Base-by-base conservation (phyloP, 495 filamentous ascomycete species). In the Clavariopsis aquatica region DNA sequence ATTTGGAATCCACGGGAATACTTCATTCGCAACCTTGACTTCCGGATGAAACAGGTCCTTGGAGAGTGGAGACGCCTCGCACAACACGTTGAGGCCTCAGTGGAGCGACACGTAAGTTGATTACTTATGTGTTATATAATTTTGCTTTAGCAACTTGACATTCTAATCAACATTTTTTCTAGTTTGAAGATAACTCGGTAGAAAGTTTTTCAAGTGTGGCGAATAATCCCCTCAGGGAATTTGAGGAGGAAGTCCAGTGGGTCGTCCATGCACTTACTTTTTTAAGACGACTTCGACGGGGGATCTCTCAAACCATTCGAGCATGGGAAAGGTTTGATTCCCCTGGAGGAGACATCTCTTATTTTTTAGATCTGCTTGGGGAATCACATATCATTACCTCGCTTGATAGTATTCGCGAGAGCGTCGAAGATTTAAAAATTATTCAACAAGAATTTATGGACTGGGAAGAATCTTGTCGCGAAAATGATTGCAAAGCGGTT, bases 1-100 rank as follows among this genome's bases (percentile, higher is more conserved):
- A 49, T 61, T 10, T 55, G 57, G 57, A 41, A 60, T 28, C 57
- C 64, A 3, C 23, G 64, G 24, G 51, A 60, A 43, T 66, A 66
- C 38, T 65, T 58, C 20, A 28, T 65, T 0, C 17, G 13, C 2
- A 31, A 29, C 41, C 1, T 65, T 1, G 54, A 46, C 2, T 36
- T 28, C 15, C 43, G 45, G 0, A 46, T 34, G 17, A 15, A 17
- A 8, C 17, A 46, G 26, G 45, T 54, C 7, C 24, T 41, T 1
- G 23, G 51, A 22, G 62, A 65, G 27, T 65, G 62, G 62, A 26
- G 4, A 7, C 28, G 20, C 23, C 24, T 59, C 3, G 20, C 54
- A 1, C 29, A 23, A 10, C 28, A 1, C 10, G 28, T 65, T 13
- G 62, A 59, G 31, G 8, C 0, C 17, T 2, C 26, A 7, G 49